Evolutionary conservation across 129 eudicot species (phyloP), one percentile per base, ranked within the genome.

Genomic region (Silybum marianum): DNA sequence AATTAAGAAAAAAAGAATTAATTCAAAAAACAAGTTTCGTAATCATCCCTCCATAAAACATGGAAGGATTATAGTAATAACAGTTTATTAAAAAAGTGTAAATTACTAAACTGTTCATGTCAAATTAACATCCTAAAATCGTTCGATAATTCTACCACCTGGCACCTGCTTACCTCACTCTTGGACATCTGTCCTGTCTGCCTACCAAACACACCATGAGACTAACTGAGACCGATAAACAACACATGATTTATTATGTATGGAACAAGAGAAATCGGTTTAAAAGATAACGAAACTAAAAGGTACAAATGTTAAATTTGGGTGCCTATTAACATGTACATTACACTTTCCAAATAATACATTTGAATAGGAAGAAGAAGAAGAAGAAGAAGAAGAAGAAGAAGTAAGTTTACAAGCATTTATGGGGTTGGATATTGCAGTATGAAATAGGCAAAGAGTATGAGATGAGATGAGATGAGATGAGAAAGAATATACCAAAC

Each of bases 401-500:
- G 48, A 40, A 40, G 12, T 44, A 44, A 44, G 54, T 11, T 44
- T 44, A 44, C 54, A 44, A 44, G 13, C 48, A 40, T 40, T 40
- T 40, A 40, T 40, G 48, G 48, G 2, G 12, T 39, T 39, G 44
- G 9, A 39, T 39, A 39, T 39, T 39, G 44, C 44, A 39, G 6
- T 82, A 75, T 23, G 21, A 67, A 68, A 24, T 46, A 46, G 18
- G 75, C 80, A 82, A 2, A 32, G 26, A 12, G 38, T 44, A n/a
- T n/a, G n/a, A n/a, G n/a, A n/a, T n/a, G n/a, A n/a, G 1, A 28
- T 28, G 30, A 28, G 30, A 44, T 10, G 16, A 44, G 54, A 44
- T 44, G 25, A 75, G 81, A 82, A 69, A 69, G 65, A 74, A 82
- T 81, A 28, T 82, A 71, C 40, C 71, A 70, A 78, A 75, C 40